phyloP scores from a whole-genome alignment of 441 rosid species.

The Capsella rubella region DNA sequence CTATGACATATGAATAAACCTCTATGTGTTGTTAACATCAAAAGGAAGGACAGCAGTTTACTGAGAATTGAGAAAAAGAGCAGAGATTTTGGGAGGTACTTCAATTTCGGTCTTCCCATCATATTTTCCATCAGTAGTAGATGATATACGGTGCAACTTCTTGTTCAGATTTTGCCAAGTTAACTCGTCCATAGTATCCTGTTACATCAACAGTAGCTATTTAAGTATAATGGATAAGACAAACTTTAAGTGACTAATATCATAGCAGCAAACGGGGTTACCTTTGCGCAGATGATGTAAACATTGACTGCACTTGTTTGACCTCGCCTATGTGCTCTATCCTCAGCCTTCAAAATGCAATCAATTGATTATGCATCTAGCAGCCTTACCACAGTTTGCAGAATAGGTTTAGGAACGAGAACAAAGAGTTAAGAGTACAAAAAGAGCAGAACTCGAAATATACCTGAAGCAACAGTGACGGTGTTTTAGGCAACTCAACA shows the following conservation, averaged over 20 bases:
- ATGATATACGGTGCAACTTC: conserved; percentile 80
- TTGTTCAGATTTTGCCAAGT: conserved; percentile 81
- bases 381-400: conserved; percentile 14
- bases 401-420: conserved; percentile 1
- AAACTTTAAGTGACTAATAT: conserved; percentile 30
- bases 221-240: conserved; percentile 24
- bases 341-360: conserved; percentile 79
- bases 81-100: conserved; percentile 50
- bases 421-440: conserved; percentile 11
- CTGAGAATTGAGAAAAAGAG: conserved; percentile 28
- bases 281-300: conserved; percentile 93
- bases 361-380: conserved; percentile 30
- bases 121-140: conserved; percentile 91
- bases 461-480: conserved; percentile 96
- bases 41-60: background rate
- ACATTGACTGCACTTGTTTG: conserved; percentile 87
- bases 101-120: conserved; percentile 79
- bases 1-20: conserved; percentile 13
- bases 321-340: conserved; percentile 95
- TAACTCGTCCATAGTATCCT: conserved; percentile 87
- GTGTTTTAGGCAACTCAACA: conserved; percentile 89
- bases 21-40: conserved; percentile 15
- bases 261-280: conserved; percentile 37
- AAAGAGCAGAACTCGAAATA: background rate
- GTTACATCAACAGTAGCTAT: conserved; percentile 38